Conservation (phyloP, 495 filamentous ascomycete species). For the Cercophora scortea region DNA sequence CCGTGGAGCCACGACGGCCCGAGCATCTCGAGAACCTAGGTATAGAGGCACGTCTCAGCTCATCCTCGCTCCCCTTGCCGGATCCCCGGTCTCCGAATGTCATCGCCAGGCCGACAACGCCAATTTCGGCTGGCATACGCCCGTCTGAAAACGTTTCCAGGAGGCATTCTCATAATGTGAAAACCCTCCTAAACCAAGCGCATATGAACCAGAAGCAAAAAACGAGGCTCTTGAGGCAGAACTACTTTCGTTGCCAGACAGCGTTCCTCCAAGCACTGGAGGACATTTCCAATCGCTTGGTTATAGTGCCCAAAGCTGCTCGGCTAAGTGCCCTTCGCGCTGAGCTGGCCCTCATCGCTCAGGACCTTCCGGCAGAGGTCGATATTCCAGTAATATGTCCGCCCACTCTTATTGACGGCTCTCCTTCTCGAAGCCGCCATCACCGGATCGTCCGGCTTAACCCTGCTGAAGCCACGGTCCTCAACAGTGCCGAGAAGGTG, state of each 20-base stretch:
- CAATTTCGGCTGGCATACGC: slow-evolving; percentile 44
- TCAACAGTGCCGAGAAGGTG: slow-evolving; percentile 74
- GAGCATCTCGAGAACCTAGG: slow-evolving; percentile 34
- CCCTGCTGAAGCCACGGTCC: slow-evolving; percentile 66
- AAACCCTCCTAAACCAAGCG: slow-evolving; percentile 40
- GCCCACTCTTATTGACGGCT: slow-evolving; percentile 55
- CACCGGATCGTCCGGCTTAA: slow-evolving; percentile 70
- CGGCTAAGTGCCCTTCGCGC: slow-evolving; percentile 67
- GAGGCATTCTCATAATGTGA: slow-evolving; percentile 42
- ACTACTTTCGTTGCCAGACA: slow-evolving; percentile 68
- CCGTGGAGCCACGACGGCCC: slow-evolving; percentile 15
- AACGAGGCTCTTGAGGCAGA: slow-evolving; percentile 54
- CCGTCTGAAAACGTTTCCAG: slow-evolving; percentile 40
- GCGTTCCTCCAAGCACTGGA: slow-evolving; percentile 65
- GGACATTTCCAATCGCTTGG: slow-evolving; percentile 68
- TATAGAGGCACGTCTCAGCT: slow-evolving; percentile 47
- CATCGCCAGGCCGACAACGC: slow-evolving; percentile 36
- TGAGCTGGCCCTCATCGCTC: slow-evolving; percentile 64
- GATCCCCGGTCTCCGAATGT: slow-evolving; percentile 43
- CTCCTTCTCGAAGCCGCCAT: slow-evolving; percentile 55
- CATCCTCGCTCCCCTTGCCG: slow-evolving; percentile 57
- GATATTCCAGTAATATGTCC: slow-evolving; percentile 72
- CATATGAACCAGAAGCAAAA: slow-evolving; percentile 50
- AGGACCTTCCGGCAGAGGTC: slow-evolving; percentile 66
- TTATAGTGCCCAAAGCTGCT: slow-evolving; percentile 65